Percentiles rank a stretch among this genome's conserved stretches.
These are phyloP conservation scores for Trematosphaeria pertusa DNA, from an alignment of 2,329 filamentous ascomycete genomes.

Conservation along the genomic window DNA sequence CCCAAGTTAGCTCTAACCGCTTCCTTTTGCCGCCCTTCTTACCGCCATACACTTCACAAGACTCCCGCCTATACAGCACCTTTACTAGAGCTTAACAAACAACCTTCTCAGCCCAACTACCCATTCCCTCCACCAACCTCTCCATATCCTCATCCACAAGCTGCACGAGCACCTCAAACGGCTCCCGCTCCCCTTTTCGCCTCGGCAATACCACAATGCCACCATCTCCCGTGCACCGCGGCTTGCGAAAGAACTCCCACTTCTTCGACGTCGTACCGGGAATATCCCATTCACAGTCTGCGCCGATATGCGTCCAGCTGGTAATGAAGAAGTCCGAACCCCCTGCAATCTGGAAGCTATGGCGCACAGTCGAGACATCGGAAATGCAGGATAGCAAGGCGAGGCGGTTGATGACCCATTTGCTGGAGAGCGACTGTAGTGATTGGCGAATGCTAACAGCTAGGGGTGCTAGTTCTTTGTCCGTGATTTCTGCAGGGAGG, in stretches of 20 bases:
- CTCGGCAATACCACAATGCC: conserved; percentile 31
- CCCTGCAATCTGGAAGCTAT: conserved; percentile 15
- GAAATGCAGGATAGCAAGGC: conserved; percentile 6
- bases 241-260: conserved; percentile 28
- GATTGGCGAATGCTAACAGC: neutral
- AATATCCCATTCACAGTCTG: conserved; percentile 29
- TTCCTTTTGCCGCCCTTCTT: too few relatives aligned
- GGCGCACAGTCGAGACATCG: conserved; percentile 4
- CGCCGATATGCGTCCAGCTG: conserved; percentile 35
- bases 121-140: conserved; percentile 15
- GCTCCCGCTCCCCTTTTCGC: conserved; percentile 12
- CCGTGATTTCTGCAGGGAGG: too few relatives aligned
- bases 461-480: conserved; percentile 3
- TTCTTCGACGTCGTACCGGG: conserved; percentile 23
- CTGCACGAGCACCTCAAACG: conserved; percentile 24
- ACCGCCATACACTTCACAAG: too few relatives aligned
- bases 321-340: conserved; percentile 39
- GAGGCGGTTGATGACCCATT: conserved; percentile 21
- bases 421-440: neutral
- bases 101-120: conserved; percentile 9
- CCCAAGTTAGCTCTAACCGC: too few relatives aligned
- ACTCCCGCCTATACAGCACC: too few relatives aligned
- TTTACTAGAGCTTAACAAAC: too few relatives aligned
- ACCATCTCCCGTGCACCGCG: conserved; percentile 29
- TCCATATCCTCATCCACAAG: conserved; percentile 29